Conservation (phyloP, 164 flowering plant genomes). For the Cinnamomum micranthum region DNA sequence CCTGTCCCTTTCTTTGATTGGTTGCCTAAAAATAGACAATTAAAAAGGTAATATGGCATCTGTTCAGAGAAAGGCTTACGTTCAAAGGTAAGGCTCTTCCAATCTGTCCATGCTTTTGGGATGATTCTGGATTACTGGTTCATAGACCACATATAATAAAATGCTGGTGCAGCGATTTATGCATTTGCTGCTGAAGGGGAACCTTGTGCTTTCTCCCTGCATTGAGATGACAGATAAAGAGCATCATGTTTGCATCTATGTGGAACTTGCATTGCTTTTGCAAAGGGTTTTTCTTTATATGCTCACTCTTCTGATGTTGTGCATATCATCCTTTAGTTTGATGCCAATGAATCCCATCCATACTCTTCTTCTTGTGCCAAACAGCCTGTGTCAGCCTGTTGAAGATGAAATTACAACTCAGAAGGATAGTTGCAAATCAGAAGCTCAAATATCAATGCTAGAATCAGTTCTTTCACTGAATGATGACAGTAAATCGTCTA, state of each 20-base stretch:
- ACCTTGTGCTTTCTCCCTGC: not conserved
- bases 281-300: not conserved
- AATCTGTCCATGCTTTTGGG: too few species aligned
- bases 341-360: not conserved
- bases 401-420: conserved; percentile 24
- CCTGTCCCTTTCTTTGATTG: too few species aligned
- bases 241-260: not conserved
- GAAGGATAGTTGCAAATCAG: conserved; percentile 26
- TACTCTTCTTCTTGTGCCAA: conserved; percentile 9
- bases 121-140: not conserved
- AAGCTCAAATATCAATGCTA: conserved; percentile 26
- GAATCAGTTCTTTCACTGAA: conserved; percentile 31
- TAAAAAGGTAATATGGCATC: too few species aligned
- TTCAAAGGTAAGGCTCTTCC: too few species aligned
- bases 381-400: conserved; percentile 36
- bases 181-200: not conserved
- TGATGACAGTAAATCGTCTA: conserved; percentile 29
- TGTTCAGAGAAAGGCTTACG: too few species aligned
- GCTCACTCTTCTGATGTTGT: conserved; percentile 1
- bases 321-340: not conserved
- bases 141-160: not conserved
- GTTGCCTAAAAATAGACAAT: too few species aligned
- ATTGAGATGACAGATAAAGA: not conserved
- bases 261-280: not conserved
- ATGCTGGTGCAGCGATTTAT: not conserved